Percentiles rank a stretch among this genome's conserved stretches.
Conservation (phyloP, 1,284 basidiomycete species). For the Boletus sp. region DNA sequence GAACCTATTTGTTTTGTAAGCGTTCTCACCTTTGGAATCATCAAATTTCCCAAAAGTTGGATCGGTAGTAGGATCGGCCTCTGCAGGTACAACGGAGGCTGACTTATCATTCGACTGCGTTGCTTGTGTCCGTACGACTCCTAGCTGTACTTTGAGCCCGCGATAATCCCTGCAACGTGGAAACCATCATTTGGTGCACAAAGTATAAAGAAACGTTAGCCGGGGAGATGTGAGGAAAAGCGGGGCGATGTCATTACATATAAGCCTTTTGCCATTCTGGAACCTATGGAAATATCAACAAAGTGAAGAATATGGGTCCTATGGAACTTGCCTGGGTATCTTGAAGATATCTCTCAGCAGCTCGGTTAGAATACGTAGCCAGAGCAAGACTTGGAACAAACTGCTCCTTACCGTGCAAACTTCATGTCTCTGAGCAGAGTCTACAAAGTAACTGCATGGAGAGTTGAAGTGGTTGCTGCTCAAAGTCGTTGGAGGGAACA, state of each 20-base stretch:
- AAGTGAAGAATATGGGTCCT: neutral
- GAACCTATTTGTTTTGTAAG: neutral
- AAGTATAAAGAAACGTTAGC: conserved; percentile 2
- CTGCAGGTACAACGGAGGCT: conserved; percentile 1
- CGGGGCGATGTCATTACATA: conserved; percentile 54
- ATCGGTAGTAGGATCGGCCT: conserved; percentile 4
- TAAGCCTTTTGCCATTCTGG: conserved; percentile 84
- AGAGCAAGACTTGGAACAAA: too few species aligned
- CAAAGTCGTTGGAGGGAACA: too few species aligned
- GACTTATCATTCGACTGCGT: conserved; percentile 29
- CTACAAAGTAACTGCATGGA: neutral
- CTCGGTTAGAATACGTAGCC: neutral
- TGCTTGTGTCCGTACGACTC: conserved; percentile 47
- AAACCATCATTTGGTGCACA: neutral
- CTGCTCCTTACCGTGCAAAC: conserved; percentile 51
- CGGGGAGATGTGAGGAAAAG: neutral
- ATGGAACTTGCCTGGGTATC: conserved; percentile 62
- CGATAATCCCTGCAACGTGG: conserved; percentile 72
- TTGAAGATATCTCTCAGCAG: conserved; percentile 56
- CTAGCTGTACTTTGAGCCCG: conserved; percentile 71
- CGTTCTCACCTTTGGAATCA: conserved; percentile 5
- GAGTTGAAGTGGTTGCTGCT: too few species aligned
- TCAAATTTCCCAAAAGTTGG: conserved; percentile 1
- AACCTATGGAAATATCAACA: conserved; percentile 41
- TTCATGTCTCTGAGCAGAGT: conserved; percentile 45